Evolutionary conservation across 163 green algal genomes (phyloP), one percentile per base, ranked within the genome.

Genomic region (Botryococcus braunii): DNA sequence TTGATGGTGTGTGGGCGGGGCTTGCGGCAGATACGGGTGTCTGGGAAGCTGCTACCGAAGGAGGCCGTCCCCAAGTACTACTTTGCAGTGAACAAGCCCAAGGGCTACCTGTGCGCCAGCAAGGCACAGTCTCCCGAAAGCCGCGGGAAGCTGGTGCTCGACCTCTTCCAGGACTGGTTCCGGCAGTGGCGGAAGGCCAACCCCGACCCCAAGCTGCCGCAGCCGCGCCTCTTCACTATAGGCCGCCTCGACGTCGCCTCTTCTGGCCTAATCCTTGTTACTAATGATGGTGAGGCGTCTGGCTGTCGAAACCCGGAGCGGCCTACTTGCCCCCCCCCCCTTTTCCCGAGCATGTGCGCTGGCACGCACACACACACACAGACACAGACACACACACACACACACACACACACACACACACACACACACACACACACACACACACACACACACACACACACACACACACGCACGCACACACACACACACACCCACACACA

Each of bases 41-140:
- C 50, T 17, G 65, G 72, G 8, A 50, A 61, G 60, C 25, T 56
- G 25, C 47, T 75, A 23, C 65, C 59, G 31, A 41, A 70, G 17
- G 61, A 73, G 55, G n/a, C n/a, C n/a, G n/a, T n/a, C n/a, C n/a
- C n/a, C n/a, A 67, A 83, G n/a, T 81, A 79, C 65, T 94, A 95
- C 75, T 95, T 96, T 78, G 79, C 82, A 0, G 41, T 96, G n/a
- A 94, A 98, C 83, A 98, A 98, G 77, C 92, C 92, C 35, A 95
- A 95, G 71, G 89, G 88, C 31, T 95, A 90, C 74, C 83, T 93
- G 31, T 96, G 90, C 79, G 82, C 78, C 52, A 85, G 48, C 60
- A 61, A 37, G 17, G 67, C 74, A 27, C 37, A 2, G 27, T n/a
- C n/a, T n/a, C 40, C 73, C 23, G 57, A 74, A 27, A 67, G 52